These are phyloP conservation scores for Suhomyces sp. DNA, from an alignment of 805 yeast genomes.

Conservation along the genomic window DNA sequence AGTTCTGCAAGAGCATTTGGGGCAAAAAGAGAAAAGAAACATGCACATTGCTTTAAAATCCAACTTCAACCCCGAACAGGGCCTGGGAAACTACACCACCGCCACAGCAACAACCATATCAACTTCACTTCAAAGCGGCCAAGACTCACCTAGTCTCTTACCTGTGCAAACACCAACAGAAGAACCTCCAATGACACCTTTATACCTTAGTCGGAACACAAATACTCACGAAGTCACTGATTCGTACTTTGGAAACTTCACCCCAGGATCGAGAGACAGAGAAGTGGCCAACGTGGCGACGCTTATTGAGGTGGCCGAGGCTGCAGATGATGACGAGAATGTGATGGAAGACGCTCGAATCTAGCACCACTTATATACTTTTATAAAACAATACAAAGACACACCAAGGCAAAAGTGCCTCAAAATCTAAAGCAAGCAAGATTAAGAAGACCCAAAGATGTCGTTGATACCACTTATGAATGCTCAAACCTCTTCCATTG, in stretches of 20 bases:
- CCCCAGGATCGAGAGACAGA: not conserved
- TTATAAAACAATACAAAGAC: not conserved
- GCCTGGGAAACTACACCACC: conserved; percentile 8
- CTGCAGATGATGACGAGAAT: conserved; percentile 2
- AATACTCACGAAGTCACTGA: conserved; percentile 4
- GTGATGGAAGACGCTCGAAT: not conserved
- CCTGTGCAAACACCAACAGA: conserved; percentile 45
- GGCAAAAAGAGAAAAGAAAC: conserved; percentile 1
- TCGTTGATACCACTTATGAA: not conserved
- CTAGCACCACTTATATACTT: not conserved
- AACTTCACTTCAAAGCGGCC: conserved; percentile 4
- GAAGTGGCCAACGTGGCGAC: conserved; percentile 5
- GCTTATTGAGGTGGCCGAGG: conserved; percentile 9
- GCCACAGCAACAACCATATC: not conserved
- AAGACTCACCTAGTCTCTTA: conserved; percentile 26
- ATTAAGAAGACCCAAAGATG: not conserved
- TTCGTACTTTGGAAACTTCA: conserved; percentile 11
- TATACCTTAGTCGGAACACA: conserved; percentile 12
- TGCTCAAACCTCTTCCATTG: not conserved
- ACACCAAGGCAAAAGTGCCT: not conserved
- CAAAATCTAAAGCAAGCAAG: not conserved
- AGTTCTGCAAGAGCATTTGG: not conserved
- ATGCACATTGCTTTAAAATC: conserved; percentile 9
- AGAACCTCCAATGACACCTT: conserved; percentile 45
- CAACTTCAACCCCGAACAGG: not conserved